phyloP scores from a whole-genome alignment of 1,139 yeast genomes.

The Pichia sp. region DNA sequence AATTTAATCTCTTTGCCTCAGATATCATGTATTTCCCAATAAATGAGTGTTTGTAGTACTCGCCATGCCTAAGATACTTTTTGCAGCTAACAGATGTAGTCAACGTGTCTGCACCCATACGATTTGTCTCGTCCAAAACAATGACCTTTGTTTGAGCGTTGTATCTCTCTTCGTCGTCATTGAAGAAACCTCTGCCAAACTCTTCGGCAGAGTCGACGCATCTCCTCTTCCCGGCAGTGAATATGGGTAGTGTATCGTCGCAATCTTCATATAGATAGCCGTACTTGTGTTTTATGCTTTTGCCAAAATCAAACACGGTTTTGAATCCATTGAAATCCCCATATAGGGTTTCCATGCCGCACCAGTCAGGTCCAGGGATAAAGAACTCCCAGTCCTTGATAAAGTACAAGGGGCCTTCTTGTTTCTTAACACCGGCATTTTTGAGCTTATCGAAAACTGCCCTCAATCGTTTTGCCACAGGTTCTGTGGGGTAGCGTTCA shows the following conservation, averaged over 20 bases:
- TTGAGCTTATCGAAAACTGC: constrained; percentile 23
- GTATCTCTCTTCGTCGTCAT: constrained; percentile 12
- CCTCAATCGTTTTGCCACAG: constrained; percentile 20
- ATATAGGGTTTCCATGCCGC: constrained; percentile 26
- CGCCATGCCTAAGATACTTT: constrained; percentile 21
- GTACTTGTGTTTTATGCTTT: constrained; percentile 20
- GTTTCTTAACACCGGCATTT: constrained; percentile 10
- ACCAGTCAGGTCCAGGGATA: constrained; percentile 18
- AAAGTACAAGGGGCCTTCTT: constrained; percentile 28
- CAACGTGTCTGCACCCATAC: constrained; percentile 29
- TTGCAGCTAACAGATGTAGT: constrained; percentile 26
- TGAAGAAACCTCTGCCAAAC: constrained; percentile 29
- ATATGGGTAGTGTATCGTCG: constrained; percentile 21
- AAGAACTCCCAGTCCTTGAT: constrained; percentile 29
- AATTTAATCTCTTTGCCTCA: constrained; percentile 25
- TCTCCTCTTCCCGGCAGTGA: constrained; percentile 27
- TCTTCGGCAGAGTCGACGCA: constrained; percentile 31
- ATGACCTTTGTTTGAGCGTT: constrained; percentile 17
- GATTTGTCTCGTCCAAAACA: constrained; percentile 22
- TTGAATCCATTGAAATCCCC: constrained; percentile 27
- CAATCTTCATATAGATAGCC: constrained; percentile 20
- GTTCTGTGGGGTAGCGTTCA: constrained; percentile 51
- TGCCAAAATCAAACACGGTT: constrained; percentile 27
- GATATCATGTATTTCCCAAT: constrained; percentile 16
- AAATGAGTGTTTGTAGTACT: constrained; percentile 17